A percentile compares a stretch with the other conserved stretches of the same genome.
These are phyloP conservation scores for Mallotus japonicus DNA, from an alignment of 441 rosid species.

Conservation along the genomic window DNA sequence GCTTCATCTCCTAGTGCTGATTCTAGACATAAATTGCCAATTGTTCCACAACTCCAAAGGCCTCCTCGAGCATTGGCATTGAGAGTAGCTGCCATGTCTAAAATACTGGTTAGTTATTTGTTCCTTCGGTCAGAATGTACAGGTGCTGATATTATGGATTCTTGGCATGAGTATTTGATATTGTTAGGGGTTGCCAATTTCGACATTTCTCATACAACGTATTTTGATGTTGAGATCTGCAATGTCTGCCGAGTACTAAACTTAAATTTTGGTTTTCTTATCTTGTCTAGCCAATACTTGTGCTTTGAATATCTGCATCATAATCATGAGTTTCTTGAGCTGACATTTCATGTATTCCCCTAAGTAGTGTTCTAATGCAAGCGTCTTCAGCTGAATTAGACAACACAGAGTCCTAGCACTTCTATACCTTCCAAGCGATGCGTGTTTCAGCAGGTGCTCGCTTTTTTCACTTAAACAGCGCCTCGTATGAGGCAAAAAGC, in stretches of 20 bases:
- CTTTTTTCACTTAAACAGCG: too few species aligned
- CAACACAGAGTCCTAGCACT: too few species aligned
- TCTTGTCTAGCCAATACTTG: neutral
- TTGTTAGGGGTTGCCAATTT: neutral
- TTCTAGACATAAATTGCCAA: constrained; percentile 45
- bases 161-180: constrained; percentile 2
- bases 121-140: neutral
- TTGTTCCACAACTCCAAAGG: constrained; percentile 70
- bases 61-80: constrained; percentile 66
- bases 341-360: too few species aligned
- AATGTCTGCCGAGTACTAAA: neutral
- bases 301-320: neutral
- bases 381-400: too few species aligned
- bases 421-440: too few species aligned
- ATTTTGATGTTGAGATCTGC: neutral
- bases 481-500: too few species aligned
- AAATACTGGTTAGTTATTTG: constrained; percentile 64
- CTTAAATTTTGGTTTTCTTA: neutral
- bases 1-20: constrained; percentile 55
- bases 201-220: neutral
- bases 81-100: constrained; percentile 87
- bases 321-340: neutral
- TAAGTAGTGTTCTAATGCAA: too few species aligned
- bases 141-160: neutral
- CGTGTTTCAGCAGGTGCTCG: too few species aligned